Percentiles rank a stretch among this genome's conserved stretches.
Conservation (phyloP, 1,284 basidiomycete species). For the Ceratobasidium theobromae region DNA sequence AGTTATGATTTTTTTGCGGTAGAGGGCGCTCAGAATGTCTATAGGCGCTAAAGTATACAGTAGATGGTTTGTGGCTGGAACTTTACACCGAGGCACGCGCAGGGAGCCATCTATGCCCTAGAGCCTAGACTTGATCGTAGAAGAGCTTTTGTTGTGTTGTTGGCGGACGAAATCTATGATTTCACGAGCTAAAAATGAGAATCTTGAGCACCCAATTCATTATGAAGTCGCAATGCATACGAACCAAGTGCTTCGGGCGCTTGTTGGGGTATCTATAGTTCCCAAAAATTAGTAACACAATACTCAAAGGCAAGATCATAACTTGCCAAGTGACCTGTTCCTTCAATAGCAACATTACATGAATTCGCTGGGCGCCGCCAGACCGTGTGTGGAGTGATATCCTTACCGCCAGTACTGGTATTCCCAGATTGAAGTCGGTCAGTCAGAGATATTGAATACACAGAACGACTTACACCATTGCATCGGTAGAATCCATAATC, state of each 20-base stretch:
- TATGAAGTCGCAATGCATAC: constrained; percentile 4
- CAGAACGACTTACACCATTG: constrained; percentile 36
- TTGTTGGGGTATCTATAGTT: constrained; percentile 39
- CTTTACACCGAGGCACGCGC: too few relatives aligned
- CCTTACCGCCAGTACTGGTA: constrained; percentile 45
- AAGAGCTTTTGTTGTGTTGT: too few relatives aligned
- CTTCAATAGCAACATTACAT: constrained; percentile 56
- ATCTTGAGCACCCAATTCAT: background rate
- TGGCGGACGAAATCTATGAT: background rate
- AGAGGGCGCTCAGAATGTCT: too few relatives aligned
- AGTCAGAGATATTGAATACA: constrained; percentile 33
- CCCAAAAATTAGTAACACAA: background rate
- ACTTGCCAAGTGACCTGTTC: constrained; percentile 61
- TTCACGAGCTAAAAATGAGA: background rate
- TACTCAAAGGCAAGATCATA: background rate
- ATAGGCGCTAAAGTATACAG: too few relatives aligned
- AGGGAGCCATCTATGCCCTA: too few relatives aligned
- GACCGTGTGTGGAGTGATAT: constrained; percentile 49
- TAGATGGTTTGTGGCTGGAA: too few relatives aligned
- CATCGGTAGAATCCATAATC: constrained; percentile 50
- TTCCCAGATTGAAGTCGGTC: constrained; percentile 29
- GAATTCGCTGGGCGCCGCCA: constrained; percentile 61
- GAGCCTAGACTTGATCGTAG: too few relatives aligned
- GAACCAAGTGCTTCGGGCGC: constrained; percentile 40
- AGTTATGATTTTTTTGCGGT: too few relatives aligned